These are phyloP conservation scores for Mariannaea sp. DNA, from an alignment of 2,329 filamentous ascomycete genomes.

Conservation along the genomic window DNA sequence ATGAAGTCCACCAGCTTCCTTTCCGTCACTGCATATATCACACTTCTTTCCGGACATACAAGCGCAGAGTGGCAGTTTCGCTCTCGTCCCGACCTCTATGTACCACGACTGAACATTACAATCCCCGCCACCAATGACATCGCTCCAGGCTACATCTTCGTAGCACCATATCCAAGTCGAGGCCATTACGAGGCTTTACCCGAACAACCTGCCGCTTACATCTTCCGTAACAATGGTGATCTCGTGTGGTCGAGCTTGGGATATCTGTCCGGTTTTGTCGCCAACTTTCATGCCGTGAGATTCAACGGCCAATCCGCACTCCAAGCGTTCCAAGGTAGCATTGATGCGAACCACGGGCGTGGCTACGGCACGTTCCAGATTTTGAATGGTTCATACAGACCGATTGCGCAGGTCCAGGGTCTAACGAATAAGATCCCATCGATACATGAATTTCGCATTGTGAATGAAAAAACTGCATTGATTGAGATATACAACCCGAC, in stretches of 20 bases:
- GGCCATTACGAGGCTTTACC: conserved; percentile 47
- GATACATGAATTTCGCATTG: conserved; percentile 60
- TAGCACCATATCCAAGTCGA: conserved; percentile 43
- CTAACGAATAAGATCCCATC: conserved; percentile 54
- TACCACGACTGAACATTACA: conserved; percentile 43
- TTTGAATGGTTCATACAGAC: conserved; percentile 58
- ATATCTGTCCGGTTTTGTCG: conserved; percentile 55
- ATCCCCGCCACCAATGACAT: conserved; percentile 46
- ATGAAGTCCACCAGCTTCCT: conserved; percentile 13
- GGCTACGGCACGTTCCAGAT: conserved; percentile 58
- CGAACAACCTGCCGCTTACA: conserved; percentile 58
- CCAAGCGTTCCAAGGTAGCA: conserved; percentile 57
- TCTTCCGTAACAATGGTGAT: conserved; percentile 58
- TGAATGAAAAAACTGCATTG: conserved; percentile 56
- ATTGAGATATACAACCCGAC: conserved; percentile 58
- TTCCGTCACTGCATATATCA: too few relatives aligned
- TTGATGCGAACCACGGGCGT: conserved; percentile 54
- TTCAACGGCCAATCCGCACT: conserved; percentile 57
- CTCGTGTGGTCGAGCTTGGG: conserved; percentile 62
- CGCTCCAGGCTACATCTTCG: conserved; percentile 50
- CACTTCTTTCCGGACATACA: neutral
- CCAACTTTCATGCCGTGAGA: conserved; percentile 55
- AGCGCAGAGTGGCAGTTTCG: conserved; percentile 30
- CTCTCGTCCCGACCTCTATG: conserved; percentile 29
- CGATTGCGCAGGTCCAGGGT: conserved; percentile 54